These are phyloP conservation scores for Dryas alaskensis DNA, from an alignment of 306 rosid species.

Conservation along the genomic window DNA sequence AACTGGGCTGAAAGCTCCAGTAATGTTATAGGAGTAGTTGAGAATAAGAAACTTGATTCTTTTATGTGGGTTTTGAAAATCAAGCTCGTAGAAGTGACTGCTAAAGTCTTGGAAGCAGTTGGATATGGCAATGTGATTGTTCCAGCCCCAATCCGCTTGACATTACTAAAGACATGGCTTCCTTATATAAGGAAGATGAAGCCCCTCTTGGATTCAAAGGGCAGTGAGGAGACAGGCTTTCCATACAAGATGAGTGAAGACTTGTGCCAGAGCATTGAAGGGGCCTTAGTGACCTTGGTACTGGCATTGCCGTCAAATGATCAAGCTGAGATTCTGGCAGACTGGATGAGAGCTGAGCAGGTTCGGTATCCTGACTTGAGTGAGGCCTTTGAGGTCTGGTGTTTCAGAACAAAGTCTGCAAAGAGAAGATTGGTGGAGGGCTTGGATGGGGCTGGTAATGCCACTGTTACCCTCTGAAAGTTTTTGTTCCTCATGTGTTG, in stretches of 20 bases:
- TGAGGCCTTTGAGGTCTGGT: constrained; percentile 95
- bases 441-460: constrained; percentile 39
- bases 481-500: constrained; percentile 1
- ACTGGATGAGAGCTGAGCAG: constrained; percentile 67
- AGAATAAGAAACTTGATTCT: constrained; percentile 65
- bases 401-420: constrained; percentile 87
- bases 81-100: constrained; percentile 73
- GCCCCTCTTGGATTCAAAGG: constrained; percentile 65
- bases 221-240: constrained; percentile 47
- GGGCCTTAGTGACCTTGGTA: constrained; percentile 68
- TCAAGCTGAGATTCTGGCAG: constrained; percentile 88
- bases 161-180: constrained; percentile 71
- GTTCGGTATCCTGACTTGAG: constrained; percentile 73
- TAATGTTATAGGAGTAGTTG: constrained; percentile 46
- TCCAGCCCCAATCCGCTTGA: constrained; percentile 58
- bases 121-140: constrained; percentile 84
- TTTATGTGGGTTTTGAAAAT: constrained; percentile 80
- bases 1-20: constrained; percentile 66
- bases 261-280: constrained; percentile 75
- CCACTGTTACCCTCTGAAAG: constrained; percentile 35
- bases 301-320: constrained; percentile 82
- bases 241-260: constrained; percentile 71
- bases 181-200: constrained; percentile 83
- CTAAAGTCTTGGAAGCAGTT: constrained; percentile 90
- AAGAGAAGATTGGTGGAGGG: constrained; percentile 78